A percentile compares a stretch with the other conserved stretches of the same genome.
These are phyloP conservation scores for Suillus ampliporus DNA, from an alignment of 768 basidiomycete species.

Conservation along the genomic window DNA sequence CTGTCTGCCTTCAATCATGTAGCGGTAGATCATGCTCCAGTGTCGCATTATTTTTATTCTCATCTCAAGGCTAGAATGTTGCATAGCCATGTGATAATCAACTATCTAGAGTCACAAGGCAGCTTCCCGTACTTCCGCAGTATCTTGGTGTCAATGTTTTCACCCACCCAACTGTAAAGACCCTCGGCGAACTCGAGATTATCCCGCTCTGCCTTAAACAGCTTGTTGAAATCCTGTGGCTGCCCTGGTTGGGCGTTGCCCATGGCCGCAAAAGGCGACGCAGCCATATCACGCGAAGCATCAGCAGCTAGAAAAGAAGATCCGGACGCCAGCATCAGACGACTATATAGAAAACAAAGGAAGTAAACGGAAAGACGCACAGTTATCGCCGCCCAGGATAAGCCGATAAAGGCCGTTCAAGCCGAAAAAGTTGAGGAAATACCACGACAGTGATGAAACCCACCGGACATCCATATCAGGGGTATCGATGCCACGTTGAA, in stretches of 20 bases:
- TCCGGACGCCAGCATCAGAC: conserved; percentile 21
- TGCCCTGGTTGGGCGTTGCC: conserved; percentile 54
- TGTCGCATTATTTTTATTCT: conserved; percentile 24
- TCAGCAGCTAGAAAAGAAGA: conserved; percentile 66
- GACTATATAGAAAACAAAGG: conserved; percentile 9
- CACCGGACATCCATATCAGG: conserved; percentile 98
- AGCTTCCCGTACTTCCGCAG: conserved; percentile 78
- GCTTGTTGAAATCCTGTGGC: conserved; percentile 85
- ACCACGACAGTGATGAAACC: conserved; percentile 99
- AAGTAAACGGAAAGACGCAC: conserved; percentile 50
- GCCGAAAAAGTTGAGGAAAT: conserved; percentile 99
- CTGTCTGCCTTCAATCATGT: conserved; percentile 34
- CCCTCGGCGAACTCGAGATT: conserved; percentile 93
- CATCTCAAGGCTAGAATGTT: conserved; percentile 16
- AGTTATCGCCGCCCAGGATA: conserved; percentile 87
- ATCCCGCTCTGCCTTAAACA: conserved; percentile 91
- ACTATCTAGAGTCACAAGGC: conserved; percentile 34
- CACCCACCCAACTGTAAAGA: conserved; percentile 81
- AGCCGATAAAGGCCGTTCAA: conserved; percentile 95
- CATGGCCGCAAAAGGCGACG: conserved; percentile 67
- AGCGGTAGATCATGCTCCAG: conserved; percentile 26
- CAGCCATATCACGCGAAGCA: conserved; percentile 73
- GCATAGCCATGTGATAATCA: conserved; percentile 17
- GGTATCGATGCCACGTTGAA: conserved; percentile 94
- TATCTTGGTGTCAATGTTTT: conserved; percentile 79